These are phyloP conservation scores for Bathelium albidoporum DNA, from an alignment of 495 filamentous ascomycete genomes.

Conservation along the genomic window DNA sequence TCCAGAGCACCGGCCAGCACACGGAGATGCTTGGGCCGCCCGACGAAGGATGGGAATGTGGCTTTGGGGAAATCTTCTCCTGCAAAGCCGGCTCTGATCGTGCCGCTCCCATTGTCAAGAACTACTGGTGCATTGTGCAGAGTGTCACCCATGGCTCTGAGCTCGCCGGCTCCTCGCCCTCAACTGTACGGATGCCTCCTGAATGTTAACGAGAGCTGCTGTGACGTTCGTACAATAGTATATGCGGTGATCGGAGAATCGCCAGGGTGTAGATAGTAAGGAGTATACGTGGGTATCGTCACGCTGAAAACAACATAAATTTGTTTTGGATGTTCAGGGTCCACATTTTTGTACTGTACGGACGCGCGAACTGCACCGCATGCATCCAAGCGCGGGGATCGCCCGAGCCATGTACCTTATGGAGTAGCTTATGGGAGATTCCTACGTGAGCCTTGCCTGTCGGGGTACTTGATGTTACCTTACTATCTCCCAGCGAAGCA, in stretches of 20 bases:
- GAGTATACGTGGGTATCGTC: background rate
- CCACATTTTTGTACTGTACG: too few species aligned
- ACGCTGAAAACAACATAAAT: background rate
- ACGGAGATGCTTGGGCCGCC: slow-evolving; percentile 90
- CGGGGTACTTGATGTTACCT: background rate
- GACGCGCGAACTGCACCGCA: background rate
- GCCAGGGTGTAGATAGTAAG: too few species aligned
- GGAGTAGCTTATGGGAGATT: background rate
- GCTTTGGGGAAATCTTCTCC: slow-evolving; percentile 93
- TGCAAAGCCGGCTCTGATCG: slow-evolving; percentile 93
- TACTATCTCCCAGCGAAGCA: too few species aligned
- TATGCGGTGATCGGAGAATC: too few species aligned
- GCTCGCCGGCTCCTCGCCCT: background rate
- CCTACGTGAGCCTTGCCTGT: background rate
- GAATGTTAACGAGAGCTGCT: too few species aligned
- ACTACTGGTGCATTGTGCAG: slow-evolving; percentile 82
- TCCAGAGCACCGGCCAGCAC: slow-evolving; percentile 92
- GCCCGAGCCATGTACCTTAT: background rate
- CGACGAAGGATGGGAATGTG: slow-evolving; percentile 96
- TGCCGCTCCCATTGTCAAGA: slow-evolving; percentile 97
- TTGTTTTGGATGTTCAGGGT: too few species aligned
- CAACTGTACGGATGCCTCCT: too few species aligned
- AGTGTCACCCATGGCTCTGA: slow-evolving; percentile 18
- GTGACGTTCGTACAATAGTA: too few species aligned
- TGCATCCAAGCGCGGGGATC: background rate